Conservation (phyloP, 768 basidiomycete genomes). For the Boletus coccyginus region DNA sequence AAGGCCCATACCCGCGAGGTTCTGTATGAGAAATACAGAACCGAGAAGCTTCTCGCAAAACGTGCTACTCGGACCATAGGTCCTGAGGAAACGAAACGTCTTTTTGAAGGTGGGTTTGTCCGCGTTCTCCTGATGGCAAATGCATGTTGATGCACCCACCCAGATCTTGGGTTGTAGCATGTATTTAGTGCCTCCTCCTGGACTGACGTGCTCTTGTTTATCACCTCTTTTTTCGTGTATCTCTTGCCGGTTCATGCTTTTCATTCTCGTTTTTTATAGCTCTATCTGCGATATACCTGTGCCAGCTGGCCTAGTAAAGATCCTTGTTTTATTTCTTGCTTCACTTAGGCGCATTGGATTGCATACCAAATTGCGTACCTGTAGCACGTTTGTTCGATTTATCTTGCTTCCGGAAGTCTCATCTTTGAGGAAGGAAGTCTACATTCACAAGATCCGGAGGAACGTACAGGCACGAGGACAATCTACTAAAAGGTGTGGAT, state of each 20-base stretch:
- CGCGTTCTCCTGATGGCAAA: conserved; percentile 17
- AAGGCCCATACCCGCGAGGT: conserved; percentile 85
- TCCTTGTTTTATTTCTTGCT: conserved; percentile 22
- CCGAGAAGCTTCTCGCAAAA: conserved; percentile 84
- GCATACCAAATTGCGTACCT: conserved; percentile 18
- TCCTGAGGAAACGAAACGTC: conserved; percentile 66
- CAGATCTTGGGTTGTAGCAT: conserved; percentile 48
- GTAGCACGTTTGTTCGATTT: conserved; percentile 24
- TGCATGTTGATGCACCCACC: conserved; percentile 21
- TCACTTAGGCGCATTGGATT: conserved; percentile 18
- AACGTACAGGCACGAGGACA: conserved; percentile 4
- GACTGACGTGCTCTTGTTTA: conserved; percentile 23
- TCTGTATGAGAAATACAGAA: conserved; percentile 90
- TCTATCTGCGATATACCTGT: conserved; percentile 20
- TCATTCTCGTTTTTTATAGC: conserved; percentile 4
- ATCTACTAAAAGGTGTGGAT: background rate
- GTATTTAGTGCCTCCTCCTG: conserved; percentile 22
- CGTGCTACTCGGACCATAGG: conserved; percentile 79
- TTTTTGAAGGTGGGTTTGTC: conserved; percentile 61
- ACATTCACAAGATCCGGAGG: conserved; percentile 3
- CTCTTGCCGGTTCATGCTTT: conserved; percentile 5
- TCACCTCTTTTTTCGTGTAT: conserved; percentile 11
- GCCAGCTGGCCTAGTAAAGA: conserved; percentile 14
- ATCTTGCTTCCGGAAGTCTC: conserved; percentile 17
- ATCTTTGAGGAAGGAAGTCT: background rate